A percentile compares a stretch with the other conserved stretches of the same genome.
phyloP scores from a whole-genome alignment of 2,329 filamentous ascomycete genomes.

The Alternaria alternata region DNA sequence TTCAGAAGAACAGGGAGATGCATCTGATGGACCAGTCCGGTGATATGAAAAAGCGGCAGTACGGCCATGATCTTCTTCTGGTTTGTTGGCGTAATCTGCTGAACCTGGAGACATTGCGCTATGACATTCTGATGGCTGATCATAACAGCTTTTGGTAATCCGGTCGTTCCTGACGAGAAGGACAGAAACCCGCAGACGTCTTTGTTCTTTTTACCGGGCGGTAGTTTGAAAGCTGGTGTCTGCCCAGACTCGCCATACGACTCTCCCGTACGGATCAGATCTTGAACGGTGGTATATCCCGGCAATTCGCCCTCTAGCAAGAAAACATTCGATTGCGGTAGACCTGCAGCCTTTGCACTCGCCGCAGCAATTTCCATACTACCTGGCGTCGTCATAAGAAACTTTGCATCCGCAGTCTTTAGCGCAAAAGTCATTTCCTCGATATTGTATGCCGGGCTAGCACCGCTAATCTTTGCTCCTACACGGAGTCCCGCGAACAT shows the following conservation, averaged over 20 bases:
- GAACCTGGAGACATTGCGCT: constrained; percentile 67
- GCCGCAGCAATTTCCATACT: constrained; percentile 63
- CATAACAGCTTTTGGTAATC: constrained; percentile 49
- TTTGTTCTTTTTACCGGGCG: constrained; percentile 62
- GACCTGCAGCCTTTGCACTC: constrained; percentile 63
- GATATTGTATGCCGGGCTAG: constrained; percentile 70
- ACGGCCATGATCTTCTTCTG: constrained; percentile 52
- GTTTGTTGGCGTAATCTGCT: constrained; percentile 52
- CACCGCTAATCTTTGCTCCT: constrained; percentile 67
- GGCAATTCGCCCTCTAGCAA: constrained; percentile 63
- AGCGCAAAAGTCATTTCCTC: constrained; percentile 74
- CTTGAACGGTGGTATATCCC: constrained; percentile 60
- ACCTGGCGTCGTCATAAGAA: constrained; percentile 65
- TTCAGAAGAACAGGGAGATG: constrained; percentile 70
- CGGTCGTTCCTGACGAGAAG: constrained; percentile 50
- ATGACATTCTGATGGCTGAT: constrained; percentile 50
- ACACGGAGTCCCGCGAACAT: constrained; percentile 65
- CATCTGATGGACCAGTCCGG: constrained; percentile 56
- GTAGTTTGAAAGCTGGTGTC: constrained; percentile 59
- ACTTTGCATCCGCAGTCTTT: constrained; percentile 64
- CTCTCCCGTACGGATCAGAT: constrained; percentile 55
- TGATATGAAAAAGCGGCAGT: constrained; percentile 48
- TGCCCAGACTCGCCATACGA: constrained; percentile 56
- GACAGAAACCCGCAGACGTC: constrained; percentile 62
- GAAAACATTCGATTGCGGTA: constrained; percentile 62